These are phyloP conservation scores for Coemansia sp. DNA, from an alignment of 192 early-diverging fungal species.

Conservation along the genomic window DNA sequence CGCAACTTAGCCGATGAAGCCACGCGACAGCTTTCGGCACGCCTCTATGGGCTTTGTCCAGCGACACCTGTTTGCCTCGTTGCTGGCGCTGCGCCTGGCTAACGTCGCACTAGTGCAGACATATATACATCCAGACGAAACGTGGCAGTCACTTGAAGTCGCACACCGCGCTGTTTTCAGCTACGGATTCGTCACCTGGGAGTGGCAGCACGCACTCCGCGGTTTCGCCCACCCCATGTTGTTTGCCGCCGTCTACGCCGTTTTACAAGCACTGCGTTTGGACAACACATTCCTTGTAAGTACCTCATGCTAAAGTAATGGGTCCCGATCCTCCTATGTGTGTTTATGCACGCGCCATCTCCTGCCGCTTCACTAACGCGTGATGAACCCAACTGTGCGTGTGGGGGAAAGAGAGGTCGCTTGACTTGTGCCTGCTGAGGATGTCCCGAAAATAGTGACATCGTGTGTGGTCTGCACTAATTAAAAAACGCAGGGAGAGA, in stretches of 20 bases:
- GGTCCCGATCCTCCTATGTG: background rate
- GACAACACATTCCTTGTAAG: constrained; percentile 70
- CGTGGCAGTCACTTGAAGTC: constrained; percentile 95
- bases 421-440: background rate
- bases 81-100: constrained; percentile 36
- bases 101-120: constrained; percentile 59
- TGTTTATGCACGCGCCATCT: background rate
- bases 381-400: background rate
- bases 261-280: constrained; percentile 60
- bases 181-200: constrained; percentile 92
- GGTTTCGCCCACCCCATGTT: constrained; percentile 81
- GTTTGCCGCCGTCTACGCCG: constrained; percentile 79
- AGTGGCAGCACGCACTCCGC: constrained; percentile 83
- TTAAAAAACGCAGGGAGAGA: background rate
- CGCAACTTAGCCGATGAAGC: background rate
- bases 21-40: background rate
- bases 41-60: background rate
- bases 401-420: background rate
- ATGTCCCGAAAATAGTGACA: background rate
- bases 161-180: constrained; percentile 86
- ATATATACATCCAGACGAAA: constrained; percentile 93
- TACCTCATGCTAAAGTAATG: background rate
- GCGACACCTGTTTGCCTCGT: constrained; percentile 17
- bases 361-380: background rate
- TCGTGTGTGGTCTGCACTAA: background rate